Conservation (phyloP, 1,139 yeast genomes). For the Saccharomycopsis crataegensis region DNA sequence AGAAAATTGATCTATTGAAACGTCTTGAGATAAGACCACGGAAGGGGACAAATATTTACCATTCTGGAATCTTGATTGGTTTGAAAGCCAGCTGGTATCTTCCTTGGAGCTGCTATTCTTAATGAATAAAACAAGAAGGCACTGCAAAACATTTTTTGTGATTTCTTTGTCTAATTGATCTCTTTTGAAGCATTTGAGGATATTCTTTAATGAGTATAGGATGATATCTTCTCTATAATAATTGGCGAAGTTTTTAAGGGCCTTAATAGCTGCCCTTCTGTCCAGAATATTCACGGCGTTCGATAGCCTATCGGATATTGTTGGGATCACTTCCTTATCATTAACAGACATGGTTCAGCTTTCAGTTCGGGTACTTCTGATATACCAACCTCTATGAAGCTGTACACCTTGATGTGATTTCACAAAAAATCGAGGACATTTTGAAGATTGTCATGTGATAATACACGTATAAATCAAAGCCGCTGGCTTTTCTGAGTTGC, state of each 20-base stretch:
- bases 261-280: slow-evolving; percentile 84
- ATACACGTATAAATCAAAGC: too few species aligned
- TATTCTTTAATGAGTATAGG: slow-evolving; percentile 76
- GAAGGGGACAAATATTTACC: slow-evolving; percentile 82
- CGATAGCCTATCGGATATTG: slow-evolving; percentile 78
- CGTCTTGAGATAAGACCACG: slow-evolving; percentile 44
- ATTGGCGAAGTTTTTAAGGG: slow-evolving; percentile 82
- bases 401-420: too few species aligned
- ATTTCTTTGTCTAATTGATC: slow-evolving; percentile 66
- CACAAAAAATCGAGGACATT: too few species aligned
- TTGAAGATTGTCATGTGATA: too few species aligned
- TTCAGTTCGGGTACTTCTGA: not conserved
- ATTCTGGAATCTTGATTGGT: slow-evolving; percentile 68
- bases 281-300: slow-evolving; percentile 81
- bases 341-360: slow-evolving; percentile 2
- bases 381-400: too few species aligned
- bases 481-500: too few species aligned
- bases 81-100: slow-evolving; percentile 53
- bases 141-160: slow-evolving; percentile 80
- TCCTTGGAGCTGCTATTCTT: slow-evolving; percentile 47
- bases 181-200: slow-evolving; percentile 57
- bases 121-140: slow-evolving; percentile 72
- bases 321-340: slow-evolving; percentile 69
- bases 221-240: slow-evolving; percentile 87
- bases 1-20: slow-evolving; percentile 68